A percentile compares a stretch with the other conserved stretches of the same genome.
Conservation (phyloP, 2,329 filamentous ascomycete species). For the Curvularia verruculosa region DNA sequence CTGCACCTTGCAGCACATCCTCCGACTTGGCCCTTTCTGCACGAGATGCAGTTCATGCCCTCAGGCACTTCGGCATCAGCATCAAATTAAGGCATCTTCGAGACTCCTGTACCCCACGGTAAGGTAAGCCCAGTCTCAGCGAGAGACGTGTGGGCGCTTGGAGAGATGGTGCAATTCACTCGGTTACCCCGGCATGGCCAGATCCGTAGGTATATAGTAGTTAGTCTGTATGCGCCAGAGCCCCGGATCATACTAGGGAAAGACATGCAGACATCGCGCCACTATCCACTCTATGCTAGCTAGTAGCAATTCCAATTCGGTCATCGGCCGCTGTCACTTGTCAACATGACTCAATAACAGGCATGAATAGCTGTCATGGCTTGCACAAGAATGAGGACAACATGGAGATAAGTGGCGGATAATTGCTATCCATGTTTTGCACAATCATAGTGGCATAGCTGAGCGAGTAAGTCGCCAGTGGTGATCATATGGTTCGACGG, state of each 20-base stretch:
- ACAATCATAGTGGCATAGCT: not conserved
- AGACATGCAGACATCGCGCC: slow-evolving; percentile 2
- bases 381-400: slow-evolving; percentile 9
- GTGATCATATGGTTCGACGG: slow-evolving; percentile 13
- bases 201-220: not conserved
- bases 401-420: not conserved
- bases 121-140: slow-evolving; percentile 12
- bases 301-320: slow-evolving; percentile 7
- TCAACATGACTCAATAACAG: slow-evolving; percentile 25
- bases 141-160: slow-evolving; percentile 11
- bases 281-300: not conserved
- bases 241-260: not conserved
- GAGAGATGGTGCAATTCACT: slow-evolving; percentile 13
- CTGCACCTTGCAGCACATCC: slow-evolving; percentile 14
- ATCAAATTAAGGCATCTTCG: slow-evolving; percentile 16
- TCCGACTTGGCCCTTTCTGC: slow-evolving; percentile 1
- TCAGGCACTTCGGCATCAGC: not conserved
- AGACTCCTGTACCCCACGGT: slow-evolving; percentile 11
- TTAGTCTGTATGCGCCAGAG: not conserved
- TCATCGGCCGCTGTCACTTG: slow-evolving; percentile 27
- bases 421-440: not conserved
- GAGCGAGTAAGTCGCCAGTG: not conserved
- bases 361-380: slow-evolving; percentile 9
- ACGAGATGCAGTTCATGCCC: slow-evolving; percentile 2
- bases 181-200: not conserved